Percentiles rank a stretch among this genome's conserved stretches.
Evolutionary conservation across 2,329 filamentous ascomycete genomes (phyloP).

Genomic region (Ascocoryne sarcoides): DNA sequence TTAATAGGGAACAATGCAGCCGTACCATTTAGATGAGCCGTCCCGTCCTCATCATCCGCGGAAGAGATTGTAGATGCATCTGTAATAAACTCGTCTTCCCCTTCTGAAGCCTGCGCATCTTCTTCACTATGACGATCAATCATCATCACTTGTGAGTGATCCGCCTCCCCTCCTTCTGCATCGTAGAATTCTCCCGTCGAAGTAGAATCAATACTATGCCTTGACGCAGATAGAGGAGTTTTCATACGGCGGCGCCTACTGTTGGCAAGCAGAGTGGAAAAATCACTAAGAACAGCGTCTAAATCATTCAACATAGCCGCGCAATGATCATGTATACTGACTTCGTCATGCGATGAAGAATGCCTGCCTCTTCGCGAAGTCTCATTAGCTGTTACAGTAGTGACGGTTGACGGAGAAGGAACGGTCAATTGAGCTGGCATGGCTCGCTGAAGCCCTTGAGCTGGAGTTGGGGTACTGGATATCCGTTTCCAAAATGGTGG

Average conservation of each 20-base stretch:
- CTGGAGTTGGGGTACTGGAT: constrained; percentile 37
- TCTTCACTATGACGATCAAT: constrained; percentile 67
- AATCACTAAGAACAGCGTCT: constrained; percentile 75
- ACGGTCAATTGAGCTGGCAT: constrained; percentile 25
- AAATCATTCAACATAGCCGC: constrained; percentile 76
- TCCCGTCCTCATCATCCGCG: constrained; percentile 43
- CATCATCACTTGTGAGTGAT: constrained; percentile 58
- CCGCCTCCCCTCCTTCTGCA: constrained; percentile 59
- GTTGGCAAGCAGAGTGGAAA: constrained; percentile 65
- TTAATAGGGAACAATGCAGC: constrained; percentile 67
- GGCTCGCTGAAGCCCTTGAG: constrained; percentile 18
- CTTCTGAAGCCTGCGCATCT: constrained; percentile 49
- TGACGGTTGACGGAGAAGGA: constrained; percentile 17
- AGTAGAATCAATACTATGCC: constrained; percentile 67
- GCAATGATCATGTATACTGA: constrained; percentile 71
- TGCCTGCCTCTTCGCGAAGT: constrained; percentile 12
- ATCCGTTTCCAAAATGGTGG: constrained; percentile 91
- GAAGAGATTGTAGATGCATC: constrained; percentile 53
- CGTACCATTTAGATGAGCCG: constrained; percentile 43
- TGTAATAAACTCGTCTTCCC: constrained; percentile 37
- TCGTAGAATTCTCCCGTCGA: constrained; percentile 91
- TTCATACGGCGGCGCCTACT: constrained; percentile 68
- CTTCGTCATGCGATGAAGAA: constrained; percentile 41
- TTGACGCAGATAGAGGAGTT: constrained; percentile 38
- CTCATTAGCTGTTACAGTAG: constrained; percentile 19